Base-by-base conservation (phyloP, 1,284 basidiomycete genomes). In the Amylostereum areolatum region DNA sequence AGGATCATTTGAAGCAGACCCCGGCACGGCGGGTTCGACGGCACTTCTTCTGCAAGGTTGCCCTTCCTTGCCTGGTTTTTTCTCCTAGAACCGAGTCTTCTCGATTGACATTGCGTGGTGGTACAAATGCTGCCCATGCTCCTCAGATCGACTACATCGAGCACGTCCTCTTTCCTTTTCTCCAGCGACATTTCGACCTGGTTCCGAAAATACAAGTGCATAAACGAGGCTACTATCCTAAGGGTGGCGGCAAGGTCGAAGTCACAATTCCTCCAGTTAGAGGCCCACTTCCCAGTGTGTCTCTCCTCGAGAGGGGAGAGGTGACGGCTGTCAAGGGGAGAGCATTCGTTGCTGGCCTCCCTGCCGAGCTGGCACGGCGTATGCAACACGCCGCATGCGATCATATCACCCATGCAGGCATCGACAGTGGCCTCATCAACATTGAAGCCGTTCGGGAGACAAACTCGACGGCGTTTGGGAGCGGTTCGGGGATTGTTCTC, bases 91-190 rank as follows among this genome's bases (percentile, higher is more conserved):
- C 64, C 1, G 50, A 45, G 12, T 37, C 59, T 11, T 75, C 79
- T 7, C 69, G 66, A 3, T 68, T 89, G 28, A 68, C 66, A 10
- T 72, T 89, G 2, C 66, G 69, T 1, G 86, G 86, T 11, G 85
- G 86, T 3, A 89, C 85, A 2, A 88, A 89, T 54, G 83, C 83
- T 12, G 63, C 67, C 1, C 62, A 73, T 39, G 83, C 85, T 2
- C 86, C 86, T 0, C 86, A 85, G 54, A 74, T 85, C 29, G 86
- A 89, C 65, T 87, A 86, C 62, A 75, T 73, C 0, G 67, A 77
- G 42, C 66, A 77, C 52, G 66, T 88, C 46, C 72, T 89, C 58
- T 61, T 89, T 4, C 85, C 84, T 0, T 88, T 89, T 58, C 61
- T 86, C 36, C 65, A 63, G 18, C 67, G 61, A 10, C 78, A 82